Percentiles rank a stretch among this genome's conserved stretches.
These are phyloP conservation scores for Ceratocystis papillata DNA, from an alignment of 2,329 filamentous ascomycete species.

Conservation along the genomic window DNA sequence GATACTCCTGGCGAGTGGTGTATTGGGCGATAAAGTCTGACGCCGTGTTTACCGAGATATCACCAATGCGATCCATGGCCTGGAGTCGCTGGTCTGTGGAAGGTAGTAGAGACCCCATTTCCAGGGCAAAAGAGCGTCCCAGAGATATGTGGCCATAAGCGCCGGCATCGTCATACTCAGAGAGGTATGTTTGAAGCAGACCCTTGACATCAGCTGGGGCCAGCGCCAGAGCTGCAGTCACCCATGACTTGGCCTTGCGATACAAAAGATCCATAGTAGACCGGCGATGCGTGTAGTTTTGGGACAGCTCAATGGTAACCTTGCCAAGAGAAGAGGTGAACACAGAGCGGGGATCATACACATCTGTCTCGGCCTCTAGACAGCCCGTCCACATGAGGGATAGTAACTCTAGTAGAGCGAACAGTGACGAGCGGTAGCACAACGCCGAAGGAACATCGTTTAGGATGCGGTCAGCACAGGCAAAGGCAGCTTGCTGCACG, in stretches of 20 bases:
- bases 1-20: constrained; percentile 90
- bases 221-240: constrained; percentile 66
- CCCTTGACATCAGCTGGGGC: constrained; percentile 92
- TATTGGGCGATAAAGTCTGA: constrained; percentile 97
- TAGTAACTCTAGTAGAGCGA: constrained; percentile 81
- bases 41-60: constrained; percentile 72
- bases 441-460: constrained; percentile 75
- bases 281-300: constrained; percentile 75
- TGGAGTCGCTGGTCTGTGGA: constrained; percentile 73
- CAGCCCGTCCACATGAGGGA: constrained; percentile 94
- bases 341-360: constrained; percentile 75
- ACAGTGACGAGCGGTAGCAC: constrained; percentile 81
- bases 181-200: constrained; percentile 87
- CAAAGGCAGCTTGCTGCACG: constrained; percentile 76
- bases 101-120: constrained; percentile 82
- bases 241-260: constrained; percentile 67
- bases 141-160: constrained; percentile 79
- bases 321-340: constrained; percentile 68
- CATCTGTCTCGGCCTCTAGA: constrained; percentile 84
- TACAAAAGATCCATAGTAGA: constrained; percentile 69
- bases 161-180: constrained; percentile 85
- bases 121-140: constrained; percentile 84
- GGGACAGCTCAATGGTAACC: constrained; percentile 80
- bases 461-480: constrained; percentile 77
- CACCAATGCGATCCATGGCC: constrained; percentile 65